Conservation (phyloP, 2,329 filamentous ascomycete species). For the Sordariomycetes sp. region DNA sequence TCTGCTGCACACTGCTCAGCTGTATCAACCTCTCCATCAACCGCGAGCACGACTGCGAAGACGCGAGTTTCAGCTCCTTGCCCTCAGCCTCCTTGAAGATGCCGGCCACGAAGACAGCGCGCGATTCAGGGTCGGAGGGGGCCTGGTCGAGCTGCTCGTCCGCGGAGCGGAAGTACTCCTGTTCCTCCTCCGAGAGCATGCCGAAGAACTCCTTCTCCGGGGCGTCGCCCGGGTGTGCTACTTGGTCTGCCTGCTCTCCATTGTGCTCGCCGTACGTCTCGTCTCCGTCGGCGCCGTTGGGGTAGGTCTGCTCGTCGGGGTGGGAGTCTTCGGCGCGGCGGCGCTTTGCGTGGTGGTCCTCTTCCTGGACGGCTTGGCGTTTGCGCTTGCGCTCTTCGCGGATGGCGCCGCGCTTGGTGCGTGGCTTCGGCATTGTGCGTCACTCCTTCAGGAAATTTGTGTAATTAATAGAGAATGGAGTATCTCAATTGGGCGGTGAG, state of each 20-base stretch:
- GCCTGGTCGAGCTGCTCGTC: conserved; percentile 91
- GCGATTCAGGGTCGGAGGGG: conserved; percentile 59
- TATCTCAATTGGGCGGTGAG: no score
- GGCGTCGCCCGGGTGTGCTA: conserved; percentile 9
- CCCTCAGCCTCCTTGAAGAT: conserved; percentile 80
- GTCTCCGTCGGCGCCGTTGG: conserved; percentile 9
- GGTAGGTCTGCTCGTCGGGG: conserved; percentile 5
- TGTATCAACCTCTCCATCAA: conserved; percentile 87
- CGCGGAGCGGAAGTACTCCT: conserved; percentile 88
- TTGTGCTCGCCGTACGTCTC: conserved; percentile 11
- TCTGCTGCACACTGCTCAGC: conserved; percentile 66
- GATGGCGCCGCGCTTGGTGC: conserved; percentile 28
- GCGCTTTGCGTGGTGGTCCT: conserved; percentile 14
- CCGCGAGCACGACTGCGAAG: conserved; percentile 89
- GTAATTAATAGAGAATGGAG: no score
- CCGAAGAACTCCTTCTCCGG: conserved; percentile 77
- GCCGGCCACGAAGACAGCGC: conserved; percentile 63
- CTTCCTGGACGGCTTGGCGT: conserved; percentile 16
- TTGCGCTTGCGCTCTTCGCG: conserved; percentile 33
- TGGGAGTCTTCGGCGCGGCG: conserved; percentile 9
- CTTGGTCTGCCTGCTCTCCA: no score
- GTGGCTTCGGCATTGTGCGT: conserved; percentile 31
- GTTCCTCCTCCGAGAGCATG: conserved; percentile 84
- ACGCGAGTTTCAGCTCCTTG: conserved; percentile 93
- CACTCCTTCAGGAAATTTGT: no score